Evolutionary conservation across 2,329 filamentous ascomycete genomes (phyloP), one percentile per base, ranked within the genome.

Genomic region (Cytospora schulzeri): DNA sequence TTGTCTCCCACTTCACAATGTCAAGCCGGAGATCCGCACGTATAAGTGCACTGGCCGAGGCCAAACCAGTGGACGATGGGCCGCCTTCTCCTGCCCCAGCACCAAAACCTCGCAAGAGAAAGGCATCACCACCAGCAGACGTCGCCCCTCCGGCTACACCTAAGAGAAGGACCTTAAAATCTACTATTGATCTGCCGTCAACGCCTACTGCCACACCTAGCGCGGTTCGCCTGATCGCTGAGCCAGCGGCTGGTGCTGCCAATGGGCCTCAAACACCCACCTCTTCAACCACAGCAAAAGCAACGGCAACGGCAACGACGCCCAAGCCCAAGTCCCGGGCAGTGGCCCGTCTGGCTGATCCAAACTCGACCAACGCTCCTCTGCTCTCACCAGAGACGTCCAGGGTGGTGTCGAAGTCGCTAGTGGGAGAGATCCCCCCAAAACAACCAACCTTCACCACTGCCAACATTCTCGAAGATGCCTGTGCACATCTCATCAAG

Each of bases 371-470:
- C 52, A 92, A 92, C 73, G 90, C 89, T 1, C 82, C 86, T 1
- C 80, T 93, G 12, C 76, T 91, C n/a, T 91, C 90, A 0, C 89
- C 90, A 2, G 84, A 88, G 72, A 88, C 89, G 3, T 90, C 87
- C 3, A 82, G 86, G 53, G 73, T 91, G 9, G 4, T 56, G 0
- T 56, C 59, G 11, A 78, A 14, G 11, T 48, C n/a, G n/a, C 19
- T 48, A 12, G 45, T n/a, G 45, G 9, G 6, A 14, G 45, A 48
- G 14, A 24, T 24, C 2, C 71, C 52, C 5, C 63, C 66, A 29
- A 57, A 70, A 26, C 68, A 69, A 26, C 62, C 71, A 11, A 28
- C 41, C 38, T 19, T 54, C n/a, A 91, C 90, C n/a, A 91, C 89
- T 6, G 85, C 84, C 22, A 91, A 85, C 58, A 77, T 97, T 19